Conservation (phyloP, 1,139 yeast genomes). For the Pneumocystis wakefieldiae region DNA sequence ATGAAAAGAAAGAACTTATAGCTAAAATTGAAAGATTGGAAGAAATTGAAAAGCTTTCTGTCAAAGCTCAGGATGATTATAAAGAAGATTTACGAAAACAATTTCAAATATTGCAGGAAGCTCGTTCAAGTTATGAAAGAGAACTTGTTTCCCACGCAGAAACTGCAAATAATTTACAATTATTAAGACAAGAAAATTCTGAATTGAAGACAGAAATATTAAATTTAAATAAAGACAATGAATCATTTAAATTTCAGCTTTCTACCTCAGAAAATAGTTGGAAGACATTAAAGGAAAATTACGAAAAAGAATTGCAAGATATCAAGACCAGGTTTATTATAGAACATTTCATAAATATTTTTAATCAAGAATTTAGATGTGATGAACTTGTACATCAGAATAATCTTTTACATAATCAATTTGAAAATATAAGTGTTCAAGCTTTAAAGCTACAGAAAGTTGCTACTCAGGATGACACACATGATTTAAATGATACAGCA, state of each 20-base stretch:
- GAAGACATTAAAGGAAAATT: slow-evolving; percentile 29
- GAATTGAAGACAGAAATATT: slow-evolving; percentile 28
- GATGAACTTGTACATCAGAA: slow-evolving; percentile 54
- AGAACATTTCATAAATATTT: not conserved
- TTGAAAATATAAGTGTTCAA: slow-evolving; percentile 32
- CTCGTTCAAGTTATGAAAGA: slow-evolving; percentile 42
- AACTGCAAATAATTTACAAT: slow-evolving; percentile 33
- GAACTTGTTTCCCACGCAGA: slow-evolving; percentile 45
- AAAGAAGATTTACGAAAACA: slow-evolving; percentile 40
- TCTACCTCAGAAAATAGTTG: slow-evolving; percentile 30
- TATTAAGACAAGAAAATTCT: slow-evolving; percentile 32
- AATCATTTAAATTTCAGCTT: slow-evolving; percentile 23
- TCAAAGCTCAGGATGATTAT: slow-evolving; percentile 17
- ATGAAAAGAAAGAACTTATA: slow-evolving; percentile 25
- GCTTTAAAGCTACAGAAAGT: slow-evolving; percentile 10
- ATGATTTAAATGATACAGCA: not conserved
- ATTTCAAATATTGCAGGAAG: slow-evolving; percentile 34
- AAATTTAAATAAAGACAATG: slow-evolving; percentile 25
- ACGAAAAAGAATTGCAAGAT: slow-evolving; percentile 41
- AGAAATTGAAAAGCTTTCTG: slow-evolving; percentile 26
- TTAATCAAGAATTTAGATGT: slow-evolving; percentile 15
- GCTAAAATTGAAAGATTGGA: slow-evolving; percentile 32
- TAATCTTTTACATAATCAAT: slow-evolving; percentile 49
- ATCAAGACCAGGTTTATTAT: slow-evolving; percentile 27
- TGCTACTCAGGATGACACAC: slow-evolving; percentile 2